phyloP scores from a whole-genome alignment of 2,329 filamentous ascomycete genomes.

The Daldinia sp. region DNA sequence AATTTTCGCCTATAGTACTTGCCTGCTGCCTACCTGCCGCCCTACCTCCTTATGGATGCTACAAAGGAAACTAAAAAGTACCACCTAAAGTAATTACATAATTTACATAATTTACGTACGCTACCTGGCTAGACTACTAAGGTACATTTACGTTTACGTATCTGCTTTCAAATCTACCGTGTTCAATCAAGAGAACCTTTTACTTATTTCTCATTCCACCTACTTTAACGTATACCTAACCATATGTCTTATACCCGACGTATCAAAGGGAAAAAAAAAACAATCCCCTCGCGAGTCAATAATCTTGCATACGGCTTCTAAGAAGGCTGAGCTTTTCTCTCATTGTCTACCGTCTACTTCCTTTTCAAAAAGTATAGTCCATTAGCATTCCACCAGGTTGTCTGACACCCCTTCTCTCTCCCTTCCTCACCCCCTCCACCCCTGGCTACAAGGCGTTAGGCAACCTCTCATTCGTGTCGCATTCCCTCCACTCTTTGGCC shows the following conservation, averaged over 20 bases:
- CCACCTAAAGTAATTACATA: conserved; percentile 3
- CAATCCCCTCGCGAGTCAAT: background rate
- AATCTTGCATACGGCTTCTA: background rate
- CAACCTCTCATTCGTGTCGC: conserved; percentile 27
- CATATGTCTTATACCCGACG: background rate
- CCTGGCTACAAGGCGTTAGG: conserved; percentile 53
- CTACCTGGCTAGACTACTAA: too few species aligned
- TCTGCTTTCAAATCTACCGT: conserved; percentile 2
- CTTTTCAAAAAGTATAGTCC: background rate
- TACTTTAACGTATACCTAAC: background rate
- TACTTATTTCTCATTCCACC: background rate
- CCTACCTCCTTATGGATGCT: too few species aligned
- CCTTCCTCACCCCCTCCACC: background rate
- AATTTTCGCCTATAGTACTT: too few species aligned
- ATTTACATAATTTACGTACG: background rate
- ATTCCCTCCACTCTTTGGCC: conserved; percentile 16
- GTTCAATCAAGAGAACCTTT: background rate
- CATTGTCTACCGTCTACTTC: background rate
- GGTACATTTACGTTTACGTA: background rate
- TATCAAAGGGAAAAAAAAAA: background rate
- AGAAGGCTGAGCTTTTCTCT: background rate
- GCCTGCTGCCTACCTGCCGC: background rate
- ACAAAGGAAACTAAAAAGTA: background rate
- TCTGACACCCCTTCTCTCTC: background rate
- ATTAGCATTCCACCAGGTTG: background rate